These are phyloP conservation scores for Cladosporium sp. DNA, from an alignment of 2,329 filamentous ascomycete genomes.

Conservation along the genomic window DNA sequence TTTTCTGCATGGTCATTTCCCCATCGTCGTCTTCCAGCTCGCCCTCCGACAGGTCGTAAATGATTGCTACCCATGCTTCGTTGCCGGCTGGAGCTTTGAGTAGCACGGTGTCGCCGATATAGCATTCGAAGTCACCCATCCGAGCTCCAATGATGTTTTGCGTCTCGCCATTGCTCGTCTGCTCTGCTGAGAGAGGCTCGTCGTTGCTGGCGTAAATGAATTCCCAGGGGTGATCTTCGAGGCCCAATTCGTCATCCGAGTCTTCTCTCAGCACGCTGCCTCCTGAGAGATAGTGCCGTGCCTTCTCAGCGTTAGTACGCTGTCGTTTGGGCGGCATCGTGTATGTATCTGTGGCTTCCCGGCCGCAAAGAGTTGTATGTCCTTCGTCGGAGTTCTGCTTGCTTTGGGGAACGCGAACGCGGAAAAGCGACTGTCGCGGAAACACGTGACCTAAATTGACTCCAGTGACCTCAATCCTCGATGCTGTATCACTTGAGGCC, in stretches of 20 bases:
- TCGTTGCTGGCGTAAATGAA: conserved; percentile 53
- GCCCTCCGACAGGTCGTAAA: conserved; percentile 74
- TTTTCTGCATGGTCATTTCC: conserved; percentile 52
- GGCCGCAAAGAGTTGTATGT: no score
- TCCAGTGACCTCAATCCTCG: no score
- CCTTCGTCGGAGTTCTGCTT: no score
- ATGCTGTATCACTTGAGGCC: no score
- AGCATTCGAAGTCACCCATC: conserved; percentile 77
- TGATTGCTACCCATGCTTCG: conserved; percentile 88
- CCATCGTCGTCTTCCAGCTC: conserved; percentile 60
- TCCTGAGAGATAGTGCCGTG: conserved; percentile 49
- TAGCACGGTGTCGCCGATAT: conserved; percentile 76
- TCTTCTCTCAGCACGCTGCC: conserved; percentile 69
- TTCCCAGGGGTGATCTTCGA: conserved; percentile 49
- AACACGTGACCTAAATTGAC: no score
- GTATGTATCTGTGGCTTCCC: background rate
- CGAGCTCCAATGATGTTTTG: conserved; percentile 68
- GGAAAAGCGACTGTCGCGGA: no score
- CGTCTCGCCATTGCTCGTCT: conserved; percentile 15
- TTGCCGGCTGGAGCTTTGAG: conserved; percentile 79
- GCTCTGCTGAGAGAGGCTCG: background rate
- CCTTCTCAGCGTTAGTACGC: conserved; percentile 42
- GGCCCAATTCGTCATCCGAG: conserved; percentile 77
- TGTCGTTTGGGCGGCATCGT: conserved; percentile 39
- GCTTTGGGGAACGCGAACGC: no score